Conservation (phyloP, 2,329 filamentous ascomycete genomes). For the Daldinia sp. region DNA sequence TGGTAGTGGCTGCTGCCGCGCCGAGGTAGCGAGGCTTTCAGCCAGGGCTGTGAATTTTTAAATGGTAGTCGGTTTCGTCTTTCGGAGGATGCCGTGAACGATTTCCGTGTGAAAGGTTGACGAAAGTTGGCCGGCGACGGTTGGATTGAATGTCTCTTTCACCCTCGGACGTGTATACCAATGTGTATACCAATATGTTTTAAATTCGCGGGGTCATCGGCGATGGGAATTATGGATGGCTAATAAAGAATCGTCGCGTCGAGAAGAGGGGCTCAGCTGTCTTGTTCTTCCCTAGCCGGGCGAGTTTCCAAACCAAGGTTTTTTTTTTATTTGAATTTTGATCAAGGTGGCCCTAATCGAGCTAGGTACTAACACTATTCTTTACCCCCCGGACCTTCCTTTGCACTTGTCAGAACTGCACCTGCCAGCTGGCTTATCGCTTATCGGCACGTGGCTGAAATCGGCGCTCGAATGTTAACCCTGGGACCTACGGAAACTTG, state of each 20-base stretch:
- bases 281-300: conserved; percentile 18
- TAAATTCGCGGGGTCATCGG: conserved; percentile 7
- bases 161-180: conserved; percentile 14
- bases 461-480: background rate
- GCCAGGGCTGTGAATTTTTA: conserved; percentile 39
- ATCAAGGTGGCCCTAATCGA: conserved; percentile 34
- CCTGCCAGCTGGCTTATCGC: conserved; percentile 43
- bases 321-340: conserved; percentile 27
- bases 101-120: background rate
- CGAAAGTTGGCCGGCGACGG: too few relatives aligned
- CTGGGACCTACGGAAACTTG: background rate
- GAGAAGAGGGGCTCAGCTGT: conserved; percentile 25
- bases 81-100: conserved; percentile 8
- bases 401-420: conserved; percentile 6
- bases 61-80: background rate
- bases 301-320: conserved; percentile 9
- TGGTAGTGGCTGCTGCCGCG: conserved; percentile 50
- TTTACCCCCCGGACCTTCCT: background rate
- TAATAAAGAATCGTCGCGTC: conserved; percentile 30
- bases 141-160: conserved; percentile 1
- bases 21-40: conserved; percentile 46
- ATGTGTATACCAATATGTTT: conserved; percentile 18
- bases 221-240: conserved; percentile 13
- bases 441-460: conserved; percentile 35
- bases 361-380: background rate